A percentile compares a stretch with the other conserved stretches of the same genome.
phyloP scores from a whole-genome alignment of 2,329 filamentous ascomycete genomes.

The Fusarium torreyae region DNA sequence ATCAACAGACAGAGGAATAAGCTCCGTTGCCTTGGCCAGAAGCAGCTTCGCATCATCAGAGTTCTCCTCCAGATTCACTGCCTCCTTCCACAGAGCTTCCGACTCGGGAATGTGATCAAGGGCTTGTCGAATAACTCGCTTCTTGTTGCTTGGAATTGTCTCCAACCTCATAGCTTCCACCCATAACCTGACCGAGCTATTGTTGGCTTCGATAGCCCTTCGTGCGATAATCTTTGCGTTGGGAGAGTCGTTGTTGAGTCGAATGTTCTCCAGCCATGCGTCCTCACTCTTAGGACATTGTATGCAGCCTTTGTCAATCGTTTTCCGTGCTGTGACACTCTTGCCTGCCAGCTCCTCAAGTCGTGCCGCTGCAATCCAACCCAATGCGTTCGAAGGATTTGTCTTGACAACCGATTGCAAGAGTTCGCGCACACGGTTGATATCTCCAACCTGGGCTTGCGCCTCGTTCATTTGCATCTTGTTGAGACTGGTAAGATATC shows the following conservation, averaged over 20 bases:
- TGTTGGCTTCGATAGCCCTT: constrained; percentile 92
- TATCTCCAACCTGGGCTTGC: constrained; percentile 90
- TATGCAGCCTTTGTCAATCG: constrained; percentile 90
- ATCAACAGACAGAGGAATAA: constrained; percentile 94
- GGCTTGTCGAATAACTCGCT: constrained; percentile 91
- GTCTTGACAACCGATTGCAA: constrained; percentile 98
- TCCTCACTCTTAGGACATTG: constrained; percentile 95
- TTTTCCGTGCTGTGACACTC: constrained; percentile 87
- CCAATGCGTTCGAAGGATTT: constrained; percentile 93
- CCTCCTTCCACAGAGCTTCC: constrained; percentile 97
- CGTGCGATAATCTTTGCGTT: constrained; percentile 97
- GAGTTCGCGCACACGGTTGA: constrained; percentile 91
- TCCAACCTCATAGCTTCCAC: constrained; percentile 96
- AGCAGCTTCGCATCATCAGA: constrained; percentile 88
- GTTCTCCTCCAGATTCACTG: constrained; percentile 95
- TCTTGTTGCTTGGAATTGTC: constrained; percentile 85
- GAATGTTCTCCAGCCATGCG: constrained; percentile 95
- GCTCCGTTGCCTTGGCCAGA: constrained; percentile 93
- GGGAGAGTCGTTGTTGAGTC: constrained; percentile 85
- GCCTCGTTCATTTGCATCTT: constrained; percentile 84
- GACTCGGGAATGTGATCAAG: constrained; percentile 95
- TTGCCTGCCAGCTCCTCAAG: constrained; percentile 95
- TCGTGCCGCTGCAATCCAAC: constrained; percentile 95
- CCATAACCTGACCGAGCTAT: constrained; percentile 90
- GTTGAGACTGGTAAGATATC: constrained; percentile 92